A percentile compares a stretch with the other conserved stretches of the same genome.
These are phyloP conservation scores for Globisporangium nodosum DNA, from an alignment of 352 stramenopile genomes.

Conservation along the genomic window DNA sequence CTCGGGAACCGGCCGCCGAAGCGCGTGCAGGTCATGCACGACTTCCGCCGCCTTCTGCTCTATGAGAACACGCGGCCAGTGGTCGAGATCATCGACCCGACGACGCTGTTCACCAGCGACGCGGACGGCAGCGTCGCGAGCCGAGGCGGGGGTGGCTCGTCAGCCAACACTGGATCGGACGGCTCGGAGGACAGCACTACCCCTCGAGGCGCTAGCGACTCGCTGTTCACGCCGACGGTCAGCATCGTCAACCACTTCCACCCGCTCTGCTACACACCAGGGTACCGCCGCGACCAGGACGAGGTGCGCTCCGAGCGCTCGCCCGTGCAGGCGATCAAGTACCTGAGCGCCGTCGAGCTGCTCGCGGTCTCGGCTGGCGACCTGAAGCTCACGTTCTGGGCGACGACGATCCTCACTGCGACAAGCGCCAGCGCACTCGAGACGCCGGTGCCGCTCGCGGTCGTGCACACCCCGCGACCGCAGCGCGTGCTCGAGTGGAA, in stretches of 20 bases:
- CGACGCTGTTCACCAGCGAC: slow-evolving; percentile 31
- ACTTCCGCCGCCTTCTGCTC: slow-evolving; percentile 56
- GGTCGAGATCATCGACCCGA: slow-evolving; percentile 55
- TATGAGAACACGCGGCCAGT: slow-evolving; percentile 62
- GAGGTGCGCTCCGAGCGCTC: slow-evolving; percentile 70
- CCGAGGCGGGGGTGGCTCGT: not conserved
- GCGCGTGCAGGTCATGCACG: slow-evolving; percentile 43
- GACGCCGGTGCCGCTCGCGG: slow-evolving; percentile 49
- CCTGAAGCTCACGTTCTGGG: slow-evolving; percentile 78
- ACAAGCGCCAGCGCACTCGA: slow-evolving; percentile 57
- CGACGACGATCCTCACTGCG: slow-evolving; percentile 50
- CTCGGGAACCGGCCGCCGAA: slow-evolving; percentile 48
- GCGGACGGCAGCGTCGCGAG: slow-evolving; percentile 17
- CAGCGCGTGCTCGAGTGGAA: slow-evolving; percentile 76
- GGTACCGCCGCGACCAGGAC: slow-evolving; percentile 74
- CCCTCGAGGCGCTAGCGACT: slow-evolving; percentile 1
- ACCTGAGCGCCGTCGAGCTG: slow-evolving; percentile 49
- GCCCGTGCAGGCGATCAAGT: slow-evolving; percentile 69
- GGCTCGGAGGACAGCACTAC: not conserved
- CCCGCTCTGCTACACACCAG: slow-evolving; percentile 55
- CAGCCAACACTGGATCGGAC: not conserved
- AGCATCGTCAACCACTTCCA: slow-evolving; percentile 67
- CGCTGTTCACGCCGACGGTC: slow-evolving; percentile 35
- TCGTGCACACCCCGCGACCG: slow-evolving; percentile 59
- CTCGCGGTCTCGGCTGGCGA: slow-evolving; percentile 67